phyloP scores from a whole-genome alignment of 176 grass and related monocot genomes.

The Alopecurus myosuroides region DNA sequence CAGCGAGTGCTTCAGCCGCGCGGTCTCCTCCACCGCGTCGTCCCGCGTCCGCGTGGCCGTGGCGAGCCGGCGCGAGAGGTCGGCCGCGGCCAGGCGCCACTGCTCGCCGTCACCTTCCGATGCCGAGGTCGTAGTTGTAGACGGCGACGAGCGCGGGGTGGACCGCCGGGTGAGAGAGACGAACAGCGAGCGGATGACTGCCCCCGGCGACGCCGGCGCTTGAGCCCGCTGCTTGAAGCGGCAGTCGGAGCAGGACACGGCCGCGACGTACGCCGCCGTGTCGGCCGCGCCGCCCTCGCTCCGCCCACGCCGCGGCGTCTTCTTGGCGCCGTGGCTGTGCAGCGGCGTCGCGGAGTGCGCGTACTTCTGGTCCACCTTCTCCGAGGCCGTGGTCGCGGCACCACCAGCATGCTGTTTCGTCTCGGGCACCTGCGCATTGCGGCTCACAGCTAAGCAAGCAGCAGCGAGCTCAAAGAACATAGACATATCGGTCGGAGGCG shows the following conservation, averaged over 20 bases:
- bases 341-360: conserved; percentile 60
- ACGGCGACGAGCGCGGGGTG: conserved; percentile 44
- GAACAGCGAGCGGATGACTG: conserved; percentile 52
- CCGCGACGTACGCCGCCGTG: conserved; percentile 45
- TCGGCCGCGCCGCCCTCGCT: conserved; percentile 12
- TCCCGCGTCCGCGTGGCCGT: conserved; percentile 76
- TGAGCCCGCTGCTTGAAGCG: conserved; percentile 46
- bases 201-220: conserved; percentile 50
- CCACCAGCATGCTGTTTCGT: conserved; percentile 14
- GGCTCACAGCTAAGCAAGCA: not conserved
- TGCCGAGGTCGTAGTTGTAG: conserved; percentile 23
- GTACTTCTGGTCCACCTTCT: conserved; percentile 28
- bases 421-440: conserved; percentile 49
- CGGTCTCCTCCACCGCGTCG: conserved; percentile 70
- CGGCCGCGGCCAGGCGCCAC: conserved; percentile 71
- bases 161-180: conserved; percentile 63
- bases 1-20: conserved; percentile 65
- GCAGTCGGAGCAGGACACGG: conserved; percentile 56
- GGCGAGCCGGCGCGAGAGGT: conserved; percentile 68
- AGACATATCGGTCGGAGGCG: not conserved
- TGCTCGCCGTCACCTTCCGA: conserved; percentile 29
- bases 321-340: conserved; percentile 31
- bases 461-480: not conserved
- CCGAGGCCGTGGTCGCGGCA: not conserved
- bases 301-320: conserved; percentile 26